phyloP scores from a whole-genome alignment of 2,329 filamentous ascomycete species.

The Sporothrix pseudoabietina region DNA sequence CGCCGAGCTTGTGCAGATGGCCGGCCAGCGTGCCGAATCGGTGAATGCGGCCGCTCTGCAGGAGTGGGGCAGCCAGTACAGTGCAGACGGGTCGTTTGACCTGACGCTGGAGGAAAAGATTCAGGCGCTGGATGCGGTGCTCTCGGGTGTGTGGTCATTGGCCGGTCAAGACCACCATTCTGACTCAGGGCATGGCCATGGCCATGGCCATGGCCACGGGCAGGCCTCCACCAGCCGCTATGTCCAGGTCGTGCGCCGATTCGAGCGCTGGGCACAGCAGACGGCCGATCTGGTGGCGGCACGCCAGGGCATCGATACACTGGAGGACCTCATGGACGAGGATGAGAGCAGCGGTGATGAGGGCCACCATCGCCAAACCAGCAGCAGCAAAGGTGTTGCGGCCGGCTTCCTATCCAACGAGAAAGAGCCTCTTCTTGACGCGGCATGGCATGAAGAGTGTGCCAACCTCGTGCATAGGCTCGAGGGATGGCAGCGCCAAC shows the following conservation, averaged over 20 bases:
- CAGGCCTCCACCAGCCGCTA: conserved; percentile 46
- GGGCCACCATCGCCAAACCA: conserved; percentile 24
- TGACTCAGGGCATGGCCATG: conserved; percentile 47
- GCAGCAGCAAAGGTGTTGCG: neutral
- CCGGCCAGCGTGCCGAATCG: conserved; percentile 51
- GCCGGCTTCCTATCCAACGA: conserved; percentile 40
- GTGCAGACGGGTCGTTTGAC: conserved; percentile 36
- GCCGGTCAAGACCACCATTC: neutral
- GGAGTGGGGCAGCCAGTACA: conserved; percentile 48
- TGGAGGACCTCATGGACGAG: conserved; percentile 26
- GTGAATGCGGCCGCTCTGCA: conserved; percentile 56
- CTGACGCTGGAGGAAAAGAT: conserved; percentile 53
- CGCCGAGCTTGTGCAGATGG: conserved; percentile 40
- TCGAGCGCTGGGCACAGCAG: conserved; percentile 61
- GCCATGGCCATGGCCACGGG: neutral
- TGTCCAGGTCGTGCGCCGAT: conserved; percentile 55
- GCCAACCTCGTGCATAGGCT: conserved; percentile 55
- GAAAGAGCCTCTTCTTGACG: conserved; percentile 51
- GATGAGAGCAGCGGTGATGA: conserved; percentile 33
- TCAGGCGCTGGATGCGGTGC: conserved; percentile 58
- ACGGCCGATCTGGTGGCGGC: conserved; percentile 52
- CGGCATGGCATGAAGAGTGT: conserved; percentile 62
- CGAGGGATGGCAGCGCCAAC: conserved; percentile 42
- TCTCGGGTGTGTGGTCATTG: conserved; percentile 60
- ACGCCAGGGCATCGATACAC: conserved; percentile 37